Conservation (phyloP, 176 grass and related monocot genomes). For the Themeda triandra region DNA sequence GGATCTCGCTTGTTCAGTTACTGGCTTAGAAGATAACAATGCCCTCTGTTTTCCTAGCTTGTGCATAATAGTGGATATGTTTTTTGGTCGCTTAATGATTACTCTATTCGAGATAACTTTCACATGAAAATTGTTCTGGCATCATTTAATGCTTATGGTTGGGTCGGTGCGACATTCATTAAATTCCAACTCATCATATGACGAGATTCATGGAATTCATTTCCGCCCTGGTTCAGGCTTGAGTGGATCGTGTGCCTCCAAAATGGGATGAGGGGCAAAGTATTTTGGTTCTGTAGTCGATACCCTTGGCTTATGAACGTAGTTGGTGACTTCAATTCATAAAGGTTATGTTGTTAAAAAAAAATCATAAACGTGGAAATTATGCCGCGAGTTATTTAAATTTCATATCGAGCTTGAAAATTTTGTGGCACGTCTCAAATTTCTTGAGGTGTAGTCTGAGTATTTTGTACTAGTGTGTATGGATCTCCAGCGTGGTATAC, state of each 20-base stretch:
- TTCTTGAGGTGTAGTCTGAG: background rate
- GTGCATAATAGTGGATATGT: background rate
- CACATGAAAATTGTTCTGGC: background rate
- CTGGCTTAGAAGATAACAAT: background rate
- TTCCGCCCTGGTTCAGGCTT: background rate
- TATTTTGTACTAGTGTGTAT: background rate
- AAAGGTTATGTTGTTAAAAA: too few relatives aligned
- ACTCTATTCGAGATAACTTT: background rate
- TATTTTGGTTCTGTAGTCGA: background rate
- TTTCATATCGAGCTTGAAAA: background rate
- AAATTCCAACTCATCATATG: background rate
- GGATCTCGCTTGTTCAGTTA: slow-evolving; percentile 18
- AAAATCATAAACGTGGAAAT: background rate
- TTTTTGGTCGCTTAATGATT: background rate
- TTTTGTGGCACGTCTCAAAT: background rate
- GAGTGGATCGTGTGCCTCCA: background rate
- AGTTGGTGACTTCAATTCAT: background rate
- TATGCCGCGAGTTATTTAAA: background rate
- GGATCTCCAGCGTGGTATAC: background rate
- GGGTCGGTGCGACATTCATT: background rate
- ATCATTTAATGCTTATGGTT: background rate
- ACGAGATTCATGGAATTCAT: background rate
- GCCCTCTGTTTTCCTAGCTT: background rate
- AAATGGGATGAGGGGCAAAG: background rate
- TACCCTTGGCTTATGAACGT: background rate